Conservation (phyloP, 2,329 filamentous ascomycete species). For the Neoscytalidium dimidiatum region DNA sequence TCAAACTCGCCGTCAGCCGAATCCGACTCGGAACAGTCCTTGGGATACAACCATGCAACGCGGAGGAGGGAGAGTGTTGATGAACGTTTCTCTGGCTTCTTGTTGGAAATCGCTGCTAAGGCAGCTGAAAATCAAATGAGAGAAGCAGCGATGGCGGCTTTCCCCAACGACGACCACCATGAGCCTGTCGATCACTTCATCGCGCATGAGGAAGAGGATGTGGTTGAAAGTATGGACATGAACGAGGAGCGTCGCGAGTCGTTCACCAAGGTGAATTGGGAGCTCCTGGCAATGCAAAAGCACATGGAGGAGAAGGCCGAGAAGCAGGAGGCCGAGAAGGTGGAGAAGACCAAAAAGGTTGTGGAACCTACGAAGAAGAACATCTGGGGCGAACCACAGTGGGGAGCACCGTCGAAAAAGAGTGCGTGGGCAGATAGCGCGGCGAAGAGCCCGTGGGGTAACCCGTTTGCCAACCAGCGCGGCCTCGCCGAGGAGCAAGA, state of each 20-base stretch:
- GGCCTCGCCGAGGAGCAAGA: conserved; percentile 37
- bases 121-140: conserved; percentile 79
- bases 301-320: conserved; percentile 62
- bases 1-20: conserved; percentile 47
- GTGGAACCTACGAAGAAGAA: conserved; percentile 22
- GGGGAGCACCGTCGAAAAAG: background rate
- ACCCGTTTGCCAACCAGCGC: conserved; percentile 33
- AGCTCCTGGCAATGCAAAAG: conserved; percentile 77
- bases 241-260: conserved; percentile 54
- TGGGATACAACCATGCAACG: conserved; percentile 54
- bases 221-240: conserved; percentile 50
- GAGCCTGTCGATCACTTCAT: conserved; percentile 73
- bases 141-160: conserved; percentile 74
- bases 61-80: conserved; percentile 68
- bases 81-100: conserved; percentile 72
- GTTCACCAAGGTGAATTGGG: conserved; percentile 68
- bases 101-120: conserved; percentile 77
- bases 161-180: conserved; percentile 69
- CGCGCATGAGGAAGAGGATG: conserved; percentile 56
- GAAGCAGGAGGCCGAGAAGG: conserved; percentile 25
- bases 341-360: conserved; percentile 35
- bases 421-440: conserved; percentile 2
- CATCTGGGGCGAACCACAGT: conserved; percentile 43
- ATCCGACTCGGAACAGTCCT: conserved; percentile 48
- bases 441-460: conserved; percentile 41